Conservation (phyloP, 306 rosid species). For the Malus fusca region DNA sequence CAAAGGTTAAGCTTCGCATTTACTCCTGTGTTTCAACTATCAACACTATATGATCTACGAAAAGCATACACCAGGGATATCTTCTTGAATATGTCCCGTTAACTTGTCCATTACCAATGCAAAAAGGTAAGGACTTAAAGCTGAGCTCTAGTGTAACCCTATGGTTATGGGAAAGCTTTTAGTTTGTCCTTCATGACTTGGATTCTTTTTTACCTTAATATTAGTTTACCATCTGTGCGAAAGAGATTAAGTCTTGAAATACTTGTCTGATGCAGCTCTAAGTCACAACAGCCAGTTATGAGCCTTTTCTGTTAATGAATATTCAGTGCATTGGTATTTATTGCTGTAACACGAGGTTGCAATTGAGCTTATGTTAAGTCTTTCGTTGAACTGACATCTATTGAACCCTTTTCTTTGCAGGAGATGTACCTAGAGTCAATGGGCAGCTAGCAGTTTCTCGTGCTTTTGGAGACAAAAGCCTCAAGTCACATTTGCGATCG, state of each 20-base stretch:
- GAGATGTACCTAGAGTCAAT: slow-evolving; percentile 91
- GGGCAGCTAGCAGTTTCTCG: slow-evolving; percentile 96
- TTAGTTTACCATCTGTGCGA: neutral
- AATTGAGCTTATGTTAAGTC: neutral
- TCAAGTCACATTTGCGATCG: slow-evolving; percentile 78
- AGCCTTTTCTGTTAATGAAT: neutral
- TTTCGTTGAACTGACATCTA: slow-evolving; percentile 1
- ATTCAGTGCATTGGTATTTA: neutral
- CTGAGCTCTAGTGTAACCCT: too few species aligned
- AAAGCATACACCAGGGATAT: neutral
- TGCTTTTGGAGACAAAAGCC: slow-evolving; percentile 94
- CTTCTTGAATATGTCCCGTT: too few species aligned
- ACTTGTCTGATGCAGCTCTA: neutral
- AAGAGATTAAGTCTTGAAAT: neutral
- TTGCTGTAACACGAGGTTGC: neutral
- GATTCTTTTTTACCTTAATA: neutral
- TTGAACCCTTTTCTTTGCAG: slow-evolving; percentile 24
- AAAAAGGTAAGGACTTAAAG: too few species aligned
- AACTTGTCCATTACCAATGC: too few species aligned
- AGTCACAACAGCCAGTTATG: neutral
- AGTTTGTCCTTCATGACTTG: neutral
- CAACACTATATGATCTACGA: too few species aligned
- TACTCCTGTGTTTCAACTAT: too few species aligned
- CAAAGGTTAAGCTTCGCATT: too few species aligned
- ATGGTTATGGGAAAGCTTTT: too few species aligned